These are phyloP conservation scores for Diaporthe citriasiana DNA, from an alignment of 2,329 filamentous ascomycete genomes.

Conservation along the genomic window DNA sequence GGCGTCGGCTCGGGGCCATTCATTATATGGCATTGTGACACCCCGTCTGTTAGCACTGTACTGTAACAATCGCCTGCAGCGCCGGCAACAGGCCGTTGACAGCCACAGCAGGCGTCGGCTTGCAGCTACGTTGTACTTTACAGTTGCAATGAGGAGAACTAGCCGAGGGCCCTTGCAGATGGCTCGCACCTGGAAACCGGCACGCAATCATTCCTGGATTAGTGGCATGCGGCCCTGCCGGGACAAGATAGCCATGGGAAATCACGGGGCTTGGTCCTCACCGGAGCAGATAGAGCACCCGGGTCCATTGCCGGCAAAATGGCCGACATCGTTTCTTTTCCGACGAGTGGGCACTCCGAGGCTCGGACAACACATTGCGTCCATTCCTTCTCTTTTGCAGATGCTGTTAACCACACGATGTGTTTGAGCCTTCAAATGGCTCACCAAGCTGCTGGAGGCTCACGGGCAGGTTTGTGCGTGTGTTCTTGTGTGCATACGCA, in stretches of 20 bases:
- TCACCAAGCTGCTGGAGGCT: not conserved
- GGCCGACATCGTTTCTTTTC: slow-evolving; percentile 4
- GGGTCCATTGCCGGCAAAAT: slow-evolving; percentile 12
- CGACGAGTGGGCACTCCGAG: not conserved
- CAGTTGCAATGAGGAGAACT: not conserved
- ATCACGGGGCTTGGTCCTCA: not conserved
- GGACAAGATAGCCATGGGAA: slow-evolving; percentile 23
- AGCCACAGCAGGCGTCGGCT: not conserved
- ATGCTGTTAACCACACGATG: not conserved
- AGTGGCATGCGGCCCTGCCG: not conserved
- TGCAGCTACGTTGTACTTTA: not conserved
- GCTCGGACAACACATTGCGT: not conserved
- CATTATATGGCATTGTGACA: slow-evolving; percentile 35
- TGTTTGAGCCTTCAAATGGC: not conserved
- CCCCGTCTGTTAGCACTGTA: slow-evolving; percentile 5
- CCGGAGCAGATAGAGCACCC: slow-evolving; percentile 20
- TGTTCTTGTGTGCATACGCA: not conserved
- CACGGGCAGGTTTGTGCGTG: not conserved
- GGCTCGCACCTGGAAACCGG: slow-evolving; percentile 1
- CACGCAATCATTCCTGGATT: not conserved
- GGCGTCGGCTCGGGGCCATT: slow-evolving; percentile 6
- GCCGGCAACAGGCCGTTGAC: not conserved
- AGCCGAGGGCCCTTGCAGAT: not conserved
- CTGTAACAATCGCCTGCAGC: slow-evolving; percentile 3
- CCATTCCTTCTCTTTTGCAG: not conserved